phyloP scores from a whole-genome alignment of 2,329 filamentous ascomycete genomes.

The Diaporthe longicolla region DNA sequence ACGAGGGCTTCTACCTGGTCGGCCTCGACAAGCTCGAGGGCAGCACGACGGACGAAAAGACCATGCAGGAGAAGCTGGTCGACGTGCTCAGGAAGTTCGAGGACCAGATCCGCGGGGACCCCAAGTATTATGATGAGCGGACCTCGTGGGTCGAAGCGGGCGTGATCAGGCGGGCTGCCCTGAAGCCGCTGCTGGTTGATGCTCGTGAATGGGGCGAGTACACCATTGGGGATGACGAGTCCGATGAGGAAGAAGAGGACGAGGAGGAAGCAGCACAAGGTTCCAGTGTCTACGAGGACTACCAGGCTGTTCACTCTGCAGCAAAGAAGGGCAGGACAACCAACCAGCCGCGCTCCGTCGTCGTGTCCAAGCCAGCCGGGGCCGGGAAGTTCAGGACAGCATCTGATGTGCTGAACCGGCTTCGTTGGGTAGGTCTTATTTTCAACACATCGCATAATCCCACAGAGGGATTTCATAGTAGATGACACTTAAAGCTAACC shows the following conservation, averaged over 20 bases:
- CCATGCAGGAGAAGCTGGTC: slow-evolving; percentile 60
- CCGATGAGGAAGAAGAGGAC: slow-evolving; percentile 60
- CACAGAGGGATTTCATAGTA: too few species aligned
- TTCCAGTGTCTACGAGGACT: slow-evolving; percentile 28
- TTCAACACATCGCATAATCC: background rate
- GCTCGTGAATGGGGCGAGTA: slow-evolving; percentile 65
- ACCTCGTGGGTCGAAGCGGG: slow-evolving; percentile 64
- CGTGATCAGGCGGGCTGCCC: slow-evolving; percentile 55
- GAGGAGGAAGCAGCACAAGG: slow-evolving; percentile 46
- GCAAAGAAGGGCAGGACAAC: slow-evolving; percentile 44
- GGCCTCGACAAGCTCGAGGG: slow-evolving; percentile 61
- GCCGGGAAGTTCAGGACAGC: slow-evolving; percentile 68
- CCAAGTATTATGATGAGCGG: slow-evolving; percentile 63
- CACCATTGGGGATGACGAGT: slow-evolving; percentile 54
- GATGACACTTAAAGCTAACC: background rate
- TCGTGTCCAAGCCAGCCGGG: slow-evolving; percentile 49
- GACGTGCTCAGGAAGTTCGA: slow-evolving; percentile 64
- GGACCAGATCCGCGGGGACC: slow-evolving; percentile 59
- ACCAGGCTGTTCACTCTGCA: slow-evolving; percentile 28
- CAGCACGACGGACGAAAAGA: slow-evolving; percentile 54
- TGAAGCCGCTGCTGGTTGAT: slow-evolving; percentile 62
- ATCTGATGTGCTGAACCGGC: slow-evolving; percentile 69
- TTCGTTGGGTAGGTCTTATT: slow-evolving; percentile 69
- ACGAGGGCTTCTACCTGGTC: slow-evolving; percentile 73
- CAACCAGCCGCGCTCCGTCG: slow-evolving; percentile 40